phyloP scores from a whole-genome alignment of 306 rosid species.

The Cajanus cajan region DNA sequence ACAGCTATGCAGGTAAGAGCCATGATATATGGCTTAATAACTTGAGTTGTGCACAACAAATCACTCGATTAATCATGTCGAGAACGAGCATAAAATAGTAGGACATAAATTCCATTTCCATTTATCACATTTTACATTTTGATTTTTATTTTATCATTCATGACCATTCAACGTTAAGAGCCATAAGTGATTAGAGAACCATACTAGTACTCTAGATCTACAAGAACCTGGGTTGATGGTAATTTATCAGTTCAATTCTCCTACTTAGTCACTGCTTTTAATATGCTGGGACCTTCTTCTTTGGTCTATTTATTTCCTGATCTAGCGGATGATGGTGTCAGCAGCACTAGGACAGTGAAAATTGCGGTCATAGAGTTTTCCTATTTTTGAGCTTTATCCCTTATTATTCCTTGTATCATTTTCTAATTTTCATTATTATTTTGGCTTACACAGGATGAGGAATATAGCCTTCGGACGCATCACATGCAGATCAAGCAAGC shows the following conservation, averaged over 20 bases:
- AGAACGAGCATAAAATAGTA: neutral
- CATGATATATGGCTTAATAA: conserved; percentile 8
- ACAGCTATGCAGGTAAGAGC: conserved; percentile 80
- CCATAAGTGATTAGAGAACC: neutral
- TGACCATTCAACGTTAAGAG: neutral
- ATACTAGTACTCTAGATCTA: neutral
- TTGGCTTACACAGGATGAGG: conserved; percentile 65
- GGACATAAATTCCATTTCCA: neutral
- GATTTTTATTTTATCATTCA: neutral
- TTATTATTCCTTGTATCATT: neutral
- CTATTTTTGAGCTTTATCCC: neutral
- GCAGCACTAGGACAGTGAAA: neutral
- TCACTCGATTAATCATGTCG: neutral
- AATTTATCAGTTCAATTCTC: neutral
- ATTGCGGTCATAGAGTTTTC: neutral
- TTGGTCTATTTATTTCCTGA: neutral
- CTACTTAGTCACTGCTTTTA: neutral
- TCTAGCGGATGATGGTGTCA: neutral
- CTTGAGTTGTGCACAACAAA: conserved; percentile 5
- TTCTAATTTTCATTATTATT: conserved; percentile 23
- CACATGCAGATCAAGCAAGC: conserved; percentile 68
- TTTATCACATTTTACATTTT: neutral
- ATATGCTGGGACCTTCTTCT: neutral
- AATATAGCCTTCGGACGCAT: conserved; percentile 83
- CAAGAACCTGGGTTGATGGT: neutral